phyloP scores from a whole-genome alignment of 2,329 filamentous ascomycete species.

The Epichloe bromicola region DNA sequence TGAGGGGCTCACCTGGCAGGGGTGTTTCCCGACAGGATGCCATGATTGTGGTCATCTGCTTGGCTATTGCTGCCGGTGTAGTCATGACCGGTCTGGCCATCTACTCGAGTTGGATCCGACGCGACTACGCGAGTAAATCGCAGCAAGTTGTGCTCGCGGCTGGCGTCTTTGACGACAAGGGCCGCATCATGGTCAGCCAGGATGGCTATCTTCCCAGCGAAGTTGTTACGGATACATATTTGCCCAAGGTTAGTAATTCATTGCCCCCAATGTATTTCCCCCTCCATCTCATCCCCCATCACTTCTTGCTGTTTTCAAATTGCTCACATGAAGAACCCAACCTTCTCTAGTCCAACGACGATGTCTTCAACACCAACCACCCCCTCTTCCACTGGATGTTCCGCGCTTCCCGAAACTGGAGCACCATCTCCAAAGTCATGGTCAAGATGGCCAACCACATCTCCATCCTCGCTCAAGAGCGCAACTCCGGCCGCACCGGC shows the following conservation, averaged over 20 bases:
- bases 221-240: slow-evolving; percentile 67
- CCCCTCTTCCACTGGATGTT: slow-evolving; percentile 84
- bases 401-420: slow-evolving; percentile 68
- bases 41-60: slow-evolving; percentile 53
- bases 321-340: not conserved
- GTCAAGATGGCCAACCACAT: slow-evolving; percentile 62
- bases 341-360: slow-evolving; percentile 19
- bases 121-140: slow-evolving; percentile 42
- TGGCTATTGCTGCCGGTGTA: slow-evolving; percentile 51
- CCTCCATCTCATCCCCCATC: too few relatives aligned
- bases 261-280: not conserved
- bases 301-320: too few relatives aligned
- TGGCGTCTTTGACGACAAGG: slow-evolving; percentile 54
- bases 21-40: slow-evolving; percentile 8
- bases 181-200: slow-evolving; percentile 54
- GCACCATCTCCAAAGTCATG: slow-evolving; percentile 51
- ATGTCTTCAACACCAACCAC: slow-evolving; percentile 64
- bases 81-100: slow-evolving; percentile 43
- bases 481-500: slow-evolving; percentile 20
- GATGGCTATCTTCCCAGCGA: slow-evolving; percentile 57
- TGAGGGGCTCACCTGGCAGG: slow-evolving; percentile 20
- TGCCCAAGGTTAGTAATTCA: slow-evolving; percentile 40
- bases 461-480: slow-evolving; percentile 32
- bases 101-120: slow-evolving; percentile 26
- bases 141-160: slow-evolving; percentile 47